Evolutionary conservation across 345 rosid species (phyloP).

Genomic region (Dovyalis caffra): DNA sequence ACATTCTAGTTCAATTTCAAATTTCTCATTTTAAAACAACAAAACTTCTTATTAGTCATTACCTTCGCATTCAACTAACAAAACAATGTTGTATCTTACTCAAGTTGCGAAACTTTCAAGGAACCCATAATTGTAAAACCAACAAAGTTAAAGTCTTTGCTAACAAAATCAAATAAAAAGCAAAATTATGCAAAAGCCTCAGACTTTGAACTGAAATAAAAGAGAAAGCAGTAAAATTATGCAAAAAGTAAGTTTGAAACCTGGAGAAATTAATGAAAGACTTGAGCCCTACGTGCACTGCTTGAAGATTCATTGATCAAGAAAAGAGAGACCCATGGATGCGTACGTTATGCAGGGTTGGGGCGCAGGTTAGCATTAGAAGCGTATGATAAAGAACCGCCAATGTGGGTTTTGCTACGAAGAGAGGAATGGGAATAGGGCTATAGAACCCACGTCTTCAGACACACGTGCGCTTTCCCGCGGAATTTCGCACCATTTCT

Average conservation of each 20-base stretch:
- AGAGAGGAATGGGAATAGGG: background rate
- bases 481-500: background rate
- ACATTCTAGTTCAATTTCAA: background rate
- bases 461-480: slow-evolving; percentile 8
- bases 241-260: slow-evolving; percentile 20
- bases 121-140: too few relatives aligned
- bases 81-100: too few relatives aligned
- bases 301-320: slow-evolving; percentile 3
- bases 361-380: background rate
- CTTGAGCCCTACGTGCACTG: slow-evolving; percentile 41
- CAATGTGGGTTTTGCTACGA: background rate
- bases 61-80: too few relatives aligned
- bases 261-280: slow-evolving; percentile 32
- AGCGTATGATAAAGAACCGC: background rate
- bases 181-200: slow-evolving; percentile 9
- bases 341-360: background rate
- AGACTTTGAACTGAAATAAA: background rate
- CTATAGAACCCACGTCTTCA: background rate
- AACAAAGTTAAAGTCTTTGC: too few relatives aligned
- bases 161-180: background rate
- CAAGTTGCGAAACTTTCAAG: too few relatives aligned
- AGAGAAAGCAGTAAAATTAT: background rate
- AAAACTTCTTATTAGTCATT: background rate
- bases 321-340: background rate
- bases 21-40: background rate